phyloP scores from a whole-genome alignment of 305 asterid species.

The Stenogyne calaminthoides region DNA sequence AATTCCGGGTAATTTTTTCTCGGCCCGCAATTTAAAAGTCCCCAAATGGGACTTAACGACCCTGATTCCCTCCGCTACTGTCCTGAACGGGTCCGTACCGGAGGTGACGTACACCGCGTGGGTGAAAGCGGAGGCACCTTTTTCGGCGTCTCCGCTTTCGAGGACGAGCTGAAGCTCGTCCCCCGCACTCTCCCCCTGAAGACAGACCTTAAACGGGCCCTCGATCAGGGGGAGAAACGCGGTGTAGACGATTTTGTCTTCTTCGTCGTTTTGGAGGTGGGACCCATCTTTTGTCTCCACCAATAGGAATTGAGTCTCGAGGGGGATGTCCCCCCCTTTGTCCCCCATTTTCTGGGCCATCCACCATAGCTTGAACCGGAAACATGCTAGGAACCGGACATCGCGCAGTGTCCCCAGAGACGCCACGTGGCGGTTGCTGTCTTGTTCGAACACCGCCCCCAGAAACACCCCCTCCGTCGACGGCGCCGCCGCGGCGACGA shows the following conservation, averaged over 20 bases:
- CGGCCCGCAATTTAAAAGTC: constrained; percentile 62
- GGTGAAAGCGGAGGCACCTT: constrained; percentile 47
- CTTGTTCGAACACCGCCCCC: constrained; percentile 68
- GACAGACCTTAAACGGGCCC: constrained; percentile 76
- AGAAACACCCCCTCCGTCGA: constrained; percentile 64
- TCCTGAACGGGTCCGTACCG: constrained; percentile 71
- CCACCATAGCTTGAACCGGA: constrained; percentile 61
- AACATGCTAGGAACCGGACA: constrained; percentile 63
- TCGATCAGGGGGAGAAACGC: constrained; percentile 81
- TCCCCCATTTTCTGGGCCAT: constrained; percentile 79
- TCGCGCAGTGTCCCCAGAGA: constrained; percentile 67
- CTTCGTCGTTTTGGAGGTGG: constrained; percentile 44
- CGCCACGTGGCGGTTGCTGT: constrained; percentile 65
- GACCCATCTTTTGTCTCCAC: constrained; percentile 63
- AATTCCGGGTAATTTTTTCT: constrained; percentile 78
- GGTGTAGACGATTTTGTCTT: constrained; percentile 45
- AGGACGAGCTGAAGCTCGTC: constrained; percentile 77
- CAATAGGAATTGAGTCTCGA: constrained; percentile 83
- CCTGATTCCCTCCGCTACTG: constrained; percentile 61
- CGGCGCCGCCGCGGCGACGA: constrained; percentile 60
- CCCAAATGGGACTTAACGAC: constrained; percentile 67
- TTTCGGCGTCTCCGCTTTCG: constrained; percentile 73
- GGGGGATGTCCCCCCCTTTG: constrained; percentile 72
- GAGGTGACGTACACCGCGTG: constrained; percentile 64
- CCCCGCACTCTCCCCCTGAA: constrained; percentile 58